phyloP scores from a whole-genome alignment of 2,329 filamentous ascomycete species.

The Colletotrichum sp. region DNA sequence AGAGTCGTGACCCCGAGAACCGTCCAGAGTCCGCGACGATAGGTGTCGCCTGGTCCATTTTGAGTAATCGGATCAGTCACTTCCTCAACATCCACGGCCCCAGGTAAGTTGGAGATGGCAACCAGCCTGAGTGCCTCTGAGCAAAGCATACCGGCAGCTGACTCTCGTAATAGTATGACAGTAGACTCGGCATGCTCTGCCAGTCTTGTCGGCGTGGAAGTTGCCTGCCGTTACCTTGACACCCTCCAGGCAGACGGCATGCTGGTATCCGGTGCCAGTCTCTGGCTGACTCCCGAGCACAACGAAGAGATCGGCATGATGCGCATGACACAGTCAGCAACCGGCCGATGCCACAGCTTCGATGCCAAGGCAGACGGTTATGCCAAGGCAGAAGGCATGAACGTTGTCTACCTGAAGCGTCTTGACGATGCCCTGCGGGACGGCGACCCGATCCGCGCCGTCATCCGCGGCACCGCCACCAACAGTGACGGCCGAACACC shows the following conservation, averaged over 20 bases:
- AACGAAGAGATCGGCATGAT: background rate
- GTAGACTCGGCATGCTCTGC: slow-evolving; percentile 66
- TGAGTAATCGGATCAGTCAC: slow-evolving; percentile 25
- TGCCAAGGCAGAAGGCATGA: slow-evolving; percentile 48
- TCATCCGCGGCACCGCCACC: slow-evolving; percentile 21
- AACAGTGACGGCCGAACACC: slow-evolving; percentile 34
- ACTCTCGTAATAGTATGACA: slow-evolving; percentile 46
- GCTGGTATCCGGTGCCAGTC: background rate
- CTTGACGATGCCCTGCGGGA: slow-evolving; percentile 46
- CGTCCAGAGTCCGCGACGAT: background rate
- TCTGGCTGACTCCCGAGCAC: slow-evolving; percentile 24
- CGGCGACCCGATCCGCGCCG: slow-evolving; percentile 37
- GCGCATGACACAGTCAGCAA: background rate
- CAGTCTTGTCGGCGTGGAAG: slow-evolving; percentile 58
- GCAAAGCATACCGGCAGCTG: background rate
- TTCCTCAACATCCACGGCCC: slow-evolving; percentile 38
- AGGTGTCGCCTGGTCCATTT: background rate
- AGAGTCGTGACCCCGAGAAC: background rate
- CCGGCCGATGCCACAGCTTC: slow-evolving; percentile 1
- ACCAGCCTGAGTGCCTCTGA: background rate
- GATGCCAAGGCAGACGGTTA: slow-evolving; percentile 47
- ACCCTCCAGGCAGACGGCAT: slow-evolving; percentile 6
- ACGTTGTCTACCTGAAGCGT: slow-evolving; percentile 45
- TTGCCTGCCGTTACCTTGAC: slow-evolving; percentile 40
- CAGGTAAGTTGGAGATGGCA: background rate